Conservation (phyloP, 768 basidiomycete genomes). For the Suillus alpinus region DNA sequence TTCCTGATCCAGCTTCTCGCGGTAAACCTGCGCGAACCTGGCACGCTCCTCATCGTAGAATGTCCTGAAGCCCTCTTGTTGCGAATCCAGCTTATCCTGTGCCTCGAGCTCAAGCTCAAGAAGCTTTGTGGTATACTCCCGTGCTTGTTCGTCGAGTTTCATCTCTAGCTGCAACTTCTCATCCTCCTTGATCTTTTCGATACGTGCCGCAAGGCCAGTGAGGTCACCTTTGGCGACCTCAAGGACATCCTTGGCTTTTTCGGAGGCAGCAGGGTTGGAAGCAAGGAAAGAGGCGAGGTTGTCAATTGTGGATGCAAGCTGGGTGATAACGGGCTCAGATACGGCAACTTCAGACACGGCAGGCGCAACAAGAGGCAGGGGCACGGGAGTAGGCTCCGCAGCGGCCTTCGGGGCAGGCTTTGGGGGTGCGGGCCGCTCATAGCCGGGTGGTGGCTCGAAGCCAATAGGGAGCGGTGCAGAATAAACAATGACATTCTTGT, state of each 20-base stretch:
- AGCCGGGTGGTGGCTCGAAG: conserved; percentile 92
- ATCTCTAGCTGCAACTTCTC: conserved; percentile 67
- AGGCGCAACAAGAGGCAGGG: conserved; percentile 79
- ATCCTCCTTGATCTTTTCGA: conserved; percentile 77
- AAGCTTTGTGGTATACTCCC: conserved; percentile 79
- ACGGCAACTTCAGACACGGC: conserved; percentile 65
- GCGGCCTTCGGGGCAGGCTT: conserved; percentile 37
- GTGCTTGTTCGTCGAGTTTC: conserved; percentile 75
- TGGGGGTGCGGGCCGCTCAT: conserved; percentile 55
- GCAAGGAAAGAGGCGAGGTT: conserved; percentile 82
- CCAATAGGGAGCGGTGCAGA: conserved; percentile 81
- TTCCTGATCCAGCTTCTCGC: conserved; percentile 83
- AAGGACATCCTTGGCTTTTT: conserved; percentile 71
- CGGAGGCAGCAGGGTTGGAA: conserved; percentile 62
- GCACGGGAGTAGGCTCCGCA: conserved; percentile 30
- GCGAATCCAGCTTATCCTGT: conserved; percentile 79
- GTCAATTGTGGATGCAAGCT: conserved; percentile 92
- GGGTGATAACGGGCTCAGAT: conserved; percentile 89
- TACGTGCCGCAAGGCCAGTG: conserved; percentile 67
- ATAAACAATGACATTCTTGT: conserved; percentile 45
- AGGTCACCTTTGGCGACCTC: conserved; percentile 81
- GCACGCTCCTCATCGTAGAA: conserved; percentile 77
- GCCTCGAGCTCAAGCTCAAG: conserved; percentile 83
- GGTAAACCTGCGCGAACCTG: conserved; percentile 72
- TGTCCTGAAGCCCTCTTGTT: conserved; percentile 83